Conservation (phyloP, 345 rosid genomes). For the Pugionium dolabratum region DNA sequence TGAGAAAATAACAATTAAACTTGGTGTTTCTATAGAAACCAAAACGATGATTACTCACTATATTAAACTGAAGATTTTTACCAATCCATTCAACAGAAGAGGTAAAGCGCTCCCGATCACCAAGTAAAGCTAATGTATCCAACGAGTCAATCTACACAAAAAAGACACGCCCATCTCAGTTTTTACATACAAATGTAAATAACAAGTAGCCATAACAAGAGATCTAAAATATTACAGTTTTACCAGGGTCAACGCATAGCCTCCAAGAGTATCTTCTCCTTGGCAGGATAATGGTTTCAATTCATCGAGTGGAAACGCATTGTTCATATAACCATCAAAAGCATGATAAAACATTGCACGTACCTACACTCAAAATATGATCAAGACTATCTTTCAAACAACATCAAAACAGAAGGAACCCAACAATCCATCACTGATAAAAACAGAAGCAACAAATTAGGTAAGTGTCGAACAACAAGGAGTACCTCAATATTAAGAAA, state of each 20-base stretch:
- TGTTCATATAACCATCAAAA: slow-evolving; percentile 91
- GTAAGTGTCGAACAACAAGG: background rate
- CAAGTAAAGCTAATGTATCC: slow-evolving; percentile 88
- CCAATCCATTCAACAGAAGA: slow-evolving; percentile 95
- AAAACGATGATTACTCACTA: slow-evolving; percentile 68
- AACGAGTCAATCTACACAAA: slow-evolving; percentile 81
- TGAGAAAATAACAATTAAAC: background rate
- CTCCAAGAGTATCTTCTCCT: slow-evolving; percentile 95
- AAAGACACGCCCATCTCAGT: slow-evolving; percentile 18
- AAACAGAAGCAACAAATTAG: background rate
- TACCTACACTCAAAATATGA: slow-evolving; percentile 50
- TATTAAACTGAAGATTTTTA: slow-evolving; percentile 95
- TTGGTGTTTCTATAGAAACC: slow-evolving; percentile 29
- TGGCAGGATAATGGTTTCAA: slow-evolving; percentile 80
- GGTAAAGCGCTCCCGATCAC: slow-evolving; percentile 69
- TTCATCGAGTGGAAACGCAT: slow-evolving; percentile 96
- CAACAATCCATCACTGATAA: background rate
- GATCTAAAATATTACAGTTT: background rate
- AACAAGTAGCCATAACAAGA: background rate
- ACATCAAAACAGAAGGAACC: background rate
- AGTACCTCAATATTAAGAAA: background rate
- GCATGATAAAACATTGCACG: slow-evolving; percentile 98
- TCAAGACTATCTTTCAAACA: background rate
- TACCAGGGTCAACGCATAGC: slow-evolving; percentile 96
- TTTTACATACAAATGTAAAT: slow-evolving; percentile 6